Evolutionary conservation across 352 stramenopile genomes (phyloP).

Genomic region (Plasmopara muralis): DNA sequence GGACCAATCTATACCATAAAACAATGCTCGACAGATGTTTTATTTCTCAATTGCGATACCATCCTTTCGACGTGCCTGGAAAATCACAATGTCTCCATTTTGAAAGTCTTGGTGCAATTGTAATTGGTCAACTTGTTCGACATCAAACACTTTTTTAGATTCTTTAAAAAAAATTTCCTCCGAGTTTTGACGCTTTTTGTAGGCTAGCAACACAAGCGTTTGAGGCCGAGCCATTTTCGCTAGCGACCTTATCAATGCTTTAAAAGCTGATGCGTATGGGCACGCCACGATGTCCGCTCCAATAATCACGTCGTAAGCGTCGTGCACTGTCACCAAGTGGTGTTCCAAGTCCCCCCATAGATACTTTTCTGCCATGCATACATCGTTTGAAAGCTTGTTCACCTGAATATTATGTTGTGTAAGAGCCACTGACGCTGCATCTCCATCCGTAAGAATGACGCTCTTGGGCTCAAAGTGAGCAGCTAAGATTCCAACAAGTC

Average conservation of each 20-base stretch:
- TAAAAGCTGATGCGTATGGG: constrained; percentile 65
- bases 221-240: constrained; percentile 26
- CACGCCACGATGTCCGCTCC: constrained; percentile 80
- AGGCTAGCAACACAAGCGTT: constrained; percentile 61
- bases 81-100: constrained; percentile 55
- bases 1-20: neutral
- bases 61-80: constrained; percentile 35
- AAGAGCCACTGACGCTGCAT: constrained; percentile 57
- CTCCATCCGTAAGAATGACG: constrained; percentile 68
- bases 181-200: constrained; percentile 66
- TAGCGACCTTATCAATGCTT: constrained; percentile 52
- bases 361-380: constrained; percentile 38
- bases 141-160: constrained; percentile 44
- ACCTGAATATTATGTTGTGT: constrained; percentile 46
- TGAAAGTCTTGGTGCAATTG: constrained; percentile 69
- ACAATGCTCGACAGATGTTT: constrained; percentile 11
- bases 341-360: constrained; percentile 51
- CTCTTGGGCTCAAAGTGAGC: constrained; percentile 35
- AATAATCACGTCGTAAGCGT: constrained; percentile 62
- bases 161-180: constrained; percentile 59
- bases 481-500: constrained; percentile 66
- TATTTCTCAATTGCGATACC: constrained; percentile 5
- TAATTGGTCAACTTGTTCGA: constrained; percentile 28
- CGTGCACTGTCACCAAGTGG: constrained; percentile 9
- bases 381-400: constrained; percentile 12